These are phyloP conservation scores for Corymbia calophylla DNA, from an alignment of 441 rosid genomes.

Conservation along the genomic window DNA sequence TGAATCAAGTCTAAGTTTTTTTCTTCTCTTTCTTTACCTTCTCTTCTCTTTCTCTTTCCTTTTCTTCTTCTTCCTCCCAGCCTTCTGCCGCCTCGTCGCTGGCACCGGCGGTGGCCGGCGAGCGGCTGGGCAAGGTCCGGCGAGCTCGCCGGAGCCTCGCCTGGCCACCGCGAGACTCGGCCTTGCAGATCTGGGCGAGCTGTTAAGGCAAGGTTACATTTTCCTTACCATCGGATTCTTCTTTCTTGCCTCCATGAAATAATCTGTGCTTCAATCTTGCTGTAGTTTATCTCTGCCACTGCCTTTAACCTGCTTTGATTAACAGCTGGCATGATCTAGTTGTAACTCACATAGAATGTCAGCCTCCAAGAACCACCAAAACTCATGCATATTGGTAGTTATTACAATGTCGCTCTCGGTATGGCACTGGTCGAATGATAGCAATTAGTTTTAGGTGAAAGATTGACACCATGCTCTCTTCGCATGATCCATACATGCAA, in stretches of 20 bases:
- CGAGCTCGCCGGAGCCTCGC: no score
- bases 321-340: background rate
- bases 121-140: no score
- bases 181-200: background rate
- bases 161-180: no score
- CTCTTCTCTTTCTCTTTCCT: no score
- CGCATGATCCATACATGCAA: rapidly evolving
- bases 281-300: rapidly evolving
- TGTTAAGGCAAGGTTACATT: background rate
- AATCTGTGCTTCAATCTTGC: background rate
- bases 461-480: background rate
- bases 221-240: background rate
- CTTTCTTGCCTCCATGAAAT: background rate
- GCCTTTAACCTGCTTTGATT: background rate
- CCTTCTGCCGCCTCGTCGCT: no score
- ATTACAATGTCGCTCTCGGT: background rate
- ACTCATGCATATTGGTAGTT: background rate
- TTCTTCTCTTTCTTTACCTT: no score
- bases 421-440: background rate
- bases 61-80: no score
- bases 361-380: rapidly evolving
- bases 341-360: background rate
- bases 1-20: no score
- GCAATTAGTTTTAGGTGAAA: background rate
- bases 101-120: no score